Evolutionary conservation across 2,329 filamentous ascomycete species (phyloP).

Genomic region (Aspergillus sp.): DNA sequence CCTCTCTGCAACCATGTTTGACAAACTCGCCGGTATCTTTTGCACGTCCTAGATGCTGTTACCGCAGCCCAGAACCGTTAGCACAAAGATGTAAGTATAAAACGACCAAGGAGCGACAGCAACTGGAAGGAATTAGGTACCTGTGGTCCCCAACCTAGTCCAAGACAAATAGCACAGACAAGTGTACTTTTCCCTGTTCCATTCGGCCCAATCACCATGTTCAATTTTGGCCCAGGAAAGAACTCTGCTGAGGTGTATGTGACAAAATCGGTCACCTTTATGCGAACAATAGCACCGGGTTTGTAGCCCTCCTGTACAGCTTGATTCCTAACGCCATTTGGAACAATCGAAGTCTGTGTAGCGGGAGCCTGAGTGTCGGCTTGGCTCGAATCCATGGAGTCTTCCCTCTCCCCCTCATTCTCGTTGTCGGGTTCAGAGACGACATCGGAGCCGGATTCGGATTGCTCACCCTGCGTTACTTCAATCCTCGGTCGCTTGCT

Average conservation of each 20-base stretch:
- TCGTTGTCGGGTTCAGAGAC: constrained; percentile 20
- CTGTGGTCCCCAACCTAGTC: constrained; percentile 78
- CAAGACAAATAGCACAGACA: constrained; percentile 94
- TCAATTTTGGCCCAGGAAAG: constrained; percentile 85
- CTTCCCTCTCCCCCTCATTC: constrained; percentile 17
- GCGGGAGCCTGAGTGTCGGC: neutral
- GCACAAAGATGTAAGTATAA: neutral
- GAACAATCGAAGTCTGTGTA: neutral
- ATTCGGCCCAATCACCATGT: constrained; percentile 99
- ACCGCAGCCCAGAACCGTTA: neutral
- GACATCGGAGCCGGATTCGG: constrained; percentile 15
- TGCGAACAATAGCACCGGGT: constrained; percentile 85
- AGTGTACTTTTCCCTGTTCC: constrained; percentile 97
- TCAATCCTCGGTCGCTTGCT: constrained; percentile 40
- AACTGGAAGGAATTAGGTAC: constrained; percentile 39
- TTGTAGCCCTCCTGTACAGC: constrained; percentile 34
- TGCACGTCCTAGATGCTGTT: constrained; percentile 77
- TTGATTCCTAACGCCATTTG: constrained; percentile 16
- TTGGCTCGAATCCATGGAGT: neutral
- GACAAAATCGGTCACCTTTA: constrained; percentile 86
- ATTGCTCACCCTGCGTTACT: constrained; percentile 26
- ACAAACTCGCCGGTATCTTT: constrained; percentile 87
- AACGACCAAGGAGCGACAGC: neutral
- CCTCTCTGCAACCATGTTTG: constrained; percentile 80
- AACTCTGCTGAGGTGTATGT: constrained; percentile 95